Conservation (phyloP, 2,329 filamentous ascomycete species). For the Nothomitra cinnamomea region DNA sequence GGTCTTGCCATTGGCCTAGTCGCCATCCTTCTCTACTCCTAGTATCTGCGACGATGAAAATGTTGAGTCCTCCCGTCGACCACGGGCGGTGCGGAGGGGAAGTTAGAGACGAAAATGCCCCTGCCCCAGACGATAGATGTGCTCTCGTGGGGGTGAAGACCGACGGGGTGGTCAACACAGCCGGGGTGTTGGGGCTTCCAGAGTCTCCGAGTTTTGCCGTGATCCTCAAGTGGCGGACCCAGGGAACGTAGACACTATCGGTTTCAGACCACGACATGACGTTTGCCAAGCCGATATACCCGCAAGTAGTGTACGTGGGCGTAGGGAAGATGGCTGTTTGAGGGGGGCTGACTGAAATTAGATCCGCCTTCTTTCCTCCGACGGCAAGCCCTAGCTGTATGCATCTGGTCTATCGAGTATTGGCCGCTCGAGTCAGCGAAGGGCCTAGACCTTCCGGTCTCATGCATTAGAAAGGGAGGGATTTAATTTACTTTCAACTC, state of each 20-base stretch:
- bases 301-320: too few species aligned
- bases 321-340: background rate
- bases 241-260: background rate
- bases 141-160: too few species aligned
- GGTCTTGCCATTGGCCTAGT: background rate
- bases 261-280: background rate
- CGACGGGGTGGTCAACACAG: too few species aligned
- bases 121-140: too few species aligned
- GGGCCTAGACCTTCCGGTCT: background rate
- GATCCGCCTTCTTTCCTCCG: slow-evolving; percentile 10
- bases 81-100: too few species aligned
- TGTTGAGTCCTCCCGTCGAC: too few species aligned
- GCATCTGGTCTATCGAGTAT: slow-evolving; percentile 8
- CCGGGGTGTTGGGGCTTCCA: too few species aligned
- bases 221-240: background rate
- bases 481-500: background rate
- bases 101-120: too few species aligned
- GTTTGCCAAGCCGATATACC: background rate
- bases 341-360: slow-evolving; percentile 6
- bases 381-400: slow-evolving; percentile 9
- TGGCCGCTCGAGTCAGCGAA: background rate
- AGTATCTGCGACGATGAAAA: too few species aligned
- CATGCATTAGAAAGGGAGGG: background rate
- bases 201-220: background rate
- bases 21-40: too few species aligned